Evolutionary conservation across 2,329 filamentous ascomycete genomes (phyloP).

Genomic region (Gnomoniopsis smithogilvyi): DNA sequence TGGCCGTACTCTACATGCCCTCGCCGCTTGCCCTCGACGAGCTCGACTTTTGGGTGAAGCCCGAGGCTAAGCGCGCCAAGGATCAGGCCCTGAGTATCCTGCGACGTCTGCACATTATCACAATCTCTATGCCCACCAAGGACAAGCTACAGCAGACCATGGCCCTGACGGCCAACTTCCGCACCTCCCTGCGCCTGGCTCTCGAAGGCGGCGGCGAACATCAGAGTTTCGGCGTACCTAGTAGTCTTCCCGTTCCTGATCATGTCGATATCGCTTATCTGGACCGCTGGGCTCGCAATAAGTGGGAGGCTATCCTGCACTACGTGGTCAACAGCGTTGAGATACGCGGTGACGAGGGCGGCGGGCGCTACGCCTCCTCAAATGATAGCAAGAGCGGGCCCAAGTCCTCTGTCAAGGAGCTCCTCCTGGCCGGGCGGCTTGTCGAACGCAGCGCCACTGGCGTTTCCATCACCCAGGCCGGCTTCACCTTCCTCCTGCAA

Average conservation of each 20-base stretch:
- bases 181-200: slow-evolving; percentile 76
- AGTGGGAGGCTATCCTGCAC: slow-evolving; percentile 95
- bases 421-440: slow-evolving; percentile 76
- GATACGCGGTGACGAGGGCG: slow-evolving; percentile 43
- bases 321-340: slow-evolving; percentile 80
- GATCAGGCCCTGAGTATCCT: slow-evolving; percentile 82
- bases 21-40: slow-evolving; percentile 74
- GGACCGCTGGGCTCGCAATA: slow-evolving; percentile 79
- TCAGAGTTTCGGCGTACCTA: slow-evolving; percentile 87
- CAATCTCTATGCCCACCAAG: slow-evolving; percentile 57
- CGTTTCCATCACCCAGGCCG: slow-evolving; percentile 81
- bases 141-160: slow-evolving; percentile 64
- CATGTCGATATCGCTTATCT: slow-evolving; percentile 69
- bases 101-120: slow-evolving; percentile 81
- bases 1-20: slow-evolving; percentile 90
- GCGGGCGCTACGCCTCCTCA: slow-evolving; percentile 34
- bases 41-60: slow-evolving; percentile 81
- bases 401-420: slow-evolving; percentile 76
- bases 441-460: slow-evolving; percentile 55
- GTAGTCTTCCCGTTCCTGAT: slow-evolving; percentile 57
- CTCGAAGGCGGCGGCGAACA: slow-evolving; percentile 84
- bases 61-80: slow-evolving; percentile 63
- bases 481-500: slow-evolving; percentile 92
- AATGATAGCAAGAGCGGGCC: slow-evolving; percentile 48
- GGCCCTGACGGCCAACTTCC: slow-evolving; percentile 77